Evolutionary conservation across 2,329 filamentous ascomycete species (phyloP), one percentile per base, ranked within the genome.

Genomic region (Xylaria sp.): DNA sequence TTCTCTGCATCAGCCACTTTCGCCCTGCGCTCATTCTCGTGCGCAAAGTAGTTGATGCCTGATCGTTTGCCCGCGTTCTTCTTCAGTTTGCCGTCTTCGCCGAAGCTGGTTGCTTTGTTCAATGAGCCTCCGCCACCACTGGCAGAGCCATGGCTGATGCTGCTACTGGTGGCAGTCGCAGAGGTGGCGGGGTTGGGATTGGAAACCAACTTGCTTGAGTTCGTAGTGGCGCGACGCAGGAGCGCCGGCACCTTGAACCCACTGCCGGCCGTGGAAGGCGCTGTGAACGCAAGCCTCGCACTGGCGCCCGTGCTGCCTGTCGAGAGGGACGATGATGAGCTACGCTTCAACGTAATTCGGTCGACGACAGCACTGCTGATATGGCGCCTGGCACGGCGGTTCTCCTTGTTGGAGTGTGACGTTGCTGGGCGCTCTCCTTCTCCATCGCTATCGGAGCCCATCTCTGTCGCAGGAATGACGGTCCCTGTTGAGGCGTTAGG

Each of bases 151-250:
- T 61, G 55, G 50, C 59, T 61, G 30, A 32, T 32, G 19, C 32
- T 47, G n/a, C 34, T 45, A 27, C 58, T 62, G 39, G 61, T 56
- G 21, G 53, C 53, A 0, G 66, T 50, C 6, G 69, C 55, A 2
- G 71, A 64, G 1, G 69, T 48, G 3, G 61, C 65, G 3, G 60
- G 5, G 12, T 79, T 74, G 2, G 75, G 68, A 56, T 74, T 75
- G 57, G 81, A 85, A 48, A 84, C 77, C 17, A 86, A 79, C 47
- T 61, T 69, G 9, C 30, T 64, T 30, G 86, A 88, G 67, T 90
- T 90, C 12, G 90, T 91, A 0, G 92, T 95, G 4, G 92, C 92
- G 34, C 92, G 87, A 30, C 92, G 88, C 19, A 96, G 85, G 21
- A 96, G 84, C 0, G 87, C 85, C 0, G 93, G 92, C 1, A 92